Conservation (phyloP, 192 early-diverging fungal genomes). For the Coemansia sp. region DNA sequence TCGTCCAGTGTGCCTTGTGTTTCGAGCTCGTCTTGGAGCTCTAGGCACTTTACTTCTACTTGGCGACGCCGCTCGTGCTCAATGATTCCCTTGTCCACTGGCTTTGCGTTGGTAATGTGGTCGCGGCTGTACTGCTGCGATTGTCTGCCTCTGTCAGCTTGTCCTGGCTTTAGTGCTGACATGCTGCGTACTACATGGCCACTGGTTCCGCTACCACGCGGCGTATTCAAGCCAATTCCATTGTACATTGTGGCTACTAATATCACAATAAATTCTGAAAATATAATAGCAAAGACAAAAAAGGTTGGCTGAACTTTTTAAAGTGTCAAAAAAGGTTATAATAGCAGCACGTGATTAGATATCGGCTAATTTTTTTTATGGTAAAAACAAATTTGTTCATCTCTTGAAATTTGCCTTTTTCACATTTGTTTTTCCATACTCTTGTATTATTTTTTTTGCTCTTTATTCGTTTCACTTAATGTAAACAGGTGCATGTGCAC, state of each 20-base stretch:
- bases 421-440: not conserved
- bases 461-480: not conserved
- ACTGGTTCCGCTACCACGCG: constrained; percentile 91
- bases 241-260: constrained; percentile 62
- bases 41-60: constrained; percentile 84
- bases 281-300: not conserved
- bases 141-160: constrained; percentile 55
- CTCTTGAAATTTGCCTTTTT: not conserved
- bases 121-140: constrained; percentile 50
- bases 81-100: constrained; percentile 62
- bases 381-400: not conserved
- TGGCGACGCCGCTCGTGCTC: constrained; percentile 86
- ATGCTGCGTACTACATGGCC: constrained; percentile 94
- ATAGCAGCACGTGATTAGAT: not conserved
- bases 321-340: not conserved
- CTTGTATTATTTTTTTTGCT: not conserved
- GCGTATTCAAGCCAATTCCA: constrained; percentile 78
- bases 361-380: not conserved
- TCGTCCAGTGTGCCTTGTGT: constrained; percentile 65
- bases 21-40: constrained; percentile 80
- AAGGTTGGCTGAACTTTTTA: not conserved
- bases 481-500: constrained; percentile 8
- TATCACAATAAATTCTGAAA: not conserved
- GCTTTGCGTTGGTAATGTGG: constrained; percentile 18
- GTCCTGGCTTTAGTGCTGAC: constrained; percentile 68